Conservation (phyloP, 805 yeast species). For the Zygotorulaspora chibaensis region DNA sequence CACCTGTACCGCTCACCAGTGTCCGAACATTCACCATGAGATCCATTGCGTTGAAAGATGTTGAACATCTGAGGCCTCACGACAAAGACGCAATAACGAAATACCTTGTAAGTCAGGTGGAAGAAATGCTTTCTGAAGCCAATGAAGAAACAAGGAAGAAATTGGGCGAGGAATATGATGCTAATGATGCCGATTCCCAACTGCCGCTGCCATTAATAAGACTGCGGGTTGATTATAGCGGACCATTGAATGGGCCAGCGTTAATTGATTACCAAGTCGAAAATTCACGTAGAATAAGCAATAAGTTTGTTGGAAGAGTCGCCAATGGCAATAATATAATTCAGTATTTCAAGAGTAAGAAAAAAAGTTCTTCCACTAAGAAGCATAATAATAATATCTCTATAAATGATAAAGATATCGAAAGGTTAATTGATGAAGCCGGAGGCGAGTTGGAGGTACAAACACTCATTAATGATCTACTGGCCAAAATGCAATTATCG, state of each 20-base stretch:
- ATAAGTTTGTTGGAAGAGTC: slow-evolving; percentile 81
- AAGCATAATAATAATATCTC: slow-evolving; percentile 12
- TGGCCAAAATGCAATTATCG: slow-evolving; percentile 59
- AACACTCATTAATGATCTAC: slow-evolving; percentile 55
- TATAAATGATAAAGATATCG: slow-evolving; percentile 16
- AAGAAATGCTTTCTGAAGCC: slow-evolving; percentile 60
- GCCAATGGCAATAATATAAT: slow-evolving; percentile 90
- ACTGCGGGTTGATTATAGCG: slow-evolving; percentile 80
- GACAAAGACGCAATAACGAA: slow-evolving; percentile 56
- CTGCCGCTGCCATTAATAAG: slow-evolving; percentile 80
- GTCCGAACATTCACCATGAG: slow-evolving; percentile 81
- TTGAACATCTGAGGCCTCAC: slow-evolving; percentile 55
- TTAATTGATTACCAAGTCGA: slow-evolving; percentile 76
- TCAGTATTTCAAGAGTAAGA: slow-evolving; percentile 55
- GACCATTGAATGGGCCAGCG: slow-evolving; percentile 32
- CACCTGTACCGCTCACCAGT: slow-evolving; percentile 42
- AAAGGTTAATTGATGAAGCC: slow-evolving; percentile 16
- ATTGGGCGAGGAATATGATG: slow-evolving; percentile 23
- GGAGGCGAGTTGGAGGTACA: slow-evolving; percentile 51
- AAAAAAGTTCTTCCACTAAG: slow-evolving; percentile 11
- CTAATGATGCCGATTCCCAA: slow-evolving; percentile 27
- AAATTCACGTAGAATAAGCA: slow-evolving; percentile 83
- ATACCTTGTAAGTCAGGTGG: slow-evolving; percentile 61
- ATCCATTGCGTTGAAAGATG: slow-evolving; percentile 51
- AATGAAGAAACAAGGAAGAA: slow-evolving; percentile 43